These are phyloP conservation scores for Geranium rotundifolium DNA, from an alignment of 345 rosid genomes.

Conservation along the genomic window DNA sequence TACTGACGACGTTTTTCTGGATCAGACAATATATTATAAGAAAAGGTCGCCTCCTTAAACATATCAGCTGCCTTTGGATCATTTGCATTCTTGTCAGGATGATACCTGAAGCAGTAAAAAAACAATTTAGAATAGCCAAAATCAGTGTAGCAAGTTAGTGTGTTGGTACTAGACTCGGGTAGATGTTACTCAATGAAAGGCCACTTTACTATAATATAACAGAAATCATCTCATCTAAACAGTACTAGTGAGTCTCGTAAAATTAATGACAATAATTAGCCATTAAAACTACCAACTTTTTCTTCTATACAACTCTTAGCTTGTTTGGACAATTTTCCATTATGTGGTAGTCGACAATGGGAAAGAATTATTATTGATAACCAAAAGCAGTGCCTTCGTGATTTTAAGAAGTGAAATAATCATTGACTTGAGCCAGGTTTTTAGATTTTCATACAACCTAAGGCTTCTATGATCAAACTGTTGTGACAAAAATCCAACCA, in stretches of 20 bases:
- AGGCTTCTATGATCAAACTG: background rate
- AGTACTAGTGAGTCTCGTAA: background rate
- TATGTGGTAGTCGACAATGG: background rate
- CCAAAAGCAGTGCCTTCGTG: background rate
- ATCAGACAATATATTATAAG: constrained; percentile 85
- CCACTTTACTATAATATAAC: background rate
- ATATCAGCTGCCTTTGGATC: constrained; percentile 85
- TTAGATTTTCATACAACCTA: background rate
- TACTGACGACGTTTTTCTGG: constrained; percentile 77
- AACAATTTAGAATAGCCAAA: background rate
- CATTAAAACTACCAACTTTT: background rate
- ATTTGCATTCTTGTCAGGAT: constrained; percentile 96
- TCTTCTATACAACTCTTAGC: background rate
- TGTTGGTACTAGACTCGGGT: background rate
- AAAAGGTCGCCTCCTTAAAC: constrained; percentile 92
- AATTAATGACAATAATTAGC: background rate
- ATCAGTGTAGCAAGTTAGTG: background rate
- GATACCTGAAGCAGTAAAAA: constrained; percentile 55
- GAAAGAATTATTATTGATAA: background rate
- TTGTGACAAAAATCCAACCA: background rate
- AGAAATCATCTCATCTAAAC: background rate
- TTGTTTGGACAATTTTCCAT: background rate
- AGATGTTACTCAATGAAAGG: background rate
- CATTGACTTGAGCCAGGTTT: background rate
- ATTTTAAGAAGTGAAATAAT: background rate